Evolutionary conservation across 495 filamentous ascomycete genomes (phyloP), one percentile per base, ranked within the genome.

Genomic region (Penicillium canescens): DNA sequence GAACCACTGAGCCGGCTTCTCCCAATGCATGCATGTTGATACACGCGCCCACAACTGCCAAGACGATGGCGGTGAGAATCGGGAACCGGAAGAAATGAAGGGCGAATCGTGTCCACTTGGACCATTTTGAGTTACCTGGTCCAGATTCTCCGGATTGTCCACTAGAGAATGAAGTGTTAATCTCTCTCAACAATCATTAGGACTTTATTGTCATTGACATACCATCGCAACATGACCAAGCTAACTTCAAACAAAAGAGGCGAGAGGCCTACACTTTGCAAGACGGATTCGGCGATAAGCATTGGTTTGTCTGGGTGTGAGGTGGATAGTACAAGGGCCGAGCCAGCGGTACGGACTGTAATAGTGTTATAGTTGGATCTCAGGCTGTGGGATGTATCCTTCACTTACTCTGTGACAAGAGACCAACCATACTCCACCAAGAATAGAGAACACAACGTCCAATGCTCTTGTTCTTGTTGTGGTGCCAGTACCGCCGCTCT

Each of bases 191-290:
- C 18, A 4, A 8, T 11, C 3, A 7, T 14, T 13, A 3, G 21
- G 9, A 28, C 3, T 8, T 47, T 24, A 12, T 10, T 18, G 20
- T 14, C 12, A 8, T 33, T 7, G 12, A 35, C 59, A 31, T 65
- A 72, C 69, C 65, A 62, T 58, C 62, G 47, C 38, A 72, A 42
- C 46, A 72, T 53, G 21, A 72, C 51, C 20, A 72, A 43, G 43
- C 67, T 70, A 26, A 70, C 65, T 59, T 72, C 69, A 41, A 72
- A 68, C 20, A 72, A 50, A 24, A 72, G 60, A 33, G 67, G 67
- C 39, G 69, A 70, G 18, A 72, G 65, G 10, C 69, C 69, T 31
- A 67, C 60, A 20, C 65, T 62, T 59, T 64, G 67, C 52, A 72
- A 31, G 8, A 52, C 47, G 11, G 54, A 49, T 42, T 66, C 67